Conservation (phyloP, 768 basidiomycete genomes). For the Lactifluus pinguis region DNA sequence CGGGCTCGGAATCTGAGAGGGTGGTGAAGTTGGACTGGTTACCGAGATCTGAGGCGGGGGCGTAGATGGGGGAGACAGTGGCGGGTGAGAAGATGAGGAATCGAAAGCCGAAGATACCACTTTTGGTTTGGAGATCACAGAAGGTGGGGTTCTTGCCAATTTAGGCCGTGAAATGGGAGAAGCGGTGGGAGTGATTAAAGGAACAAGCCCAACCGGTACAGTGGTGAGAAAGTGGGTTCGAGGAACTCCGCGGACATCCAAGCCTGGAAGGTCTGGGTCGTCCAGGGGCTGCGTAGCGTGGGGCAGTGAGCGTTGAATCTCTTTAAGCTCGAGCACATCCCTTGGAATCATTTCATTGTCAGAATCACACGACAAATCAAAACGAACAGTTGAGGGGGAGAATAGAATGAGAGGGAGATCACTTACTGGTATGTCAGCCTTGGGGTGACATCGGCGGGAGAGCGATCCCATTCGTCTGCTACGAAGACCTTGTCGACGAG, state of each 20-base stretch:
- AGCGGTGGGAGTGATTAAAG: constrained; percentile 2
- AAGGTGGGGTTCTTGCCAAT: not conserved
- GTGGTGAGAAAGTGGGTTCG: constrained; percentile 13
- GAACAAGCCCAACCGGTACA: constrained; percentile 19
- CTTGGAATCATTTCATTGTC: constrained; percentile 6
- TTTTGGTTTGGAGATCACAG: not conserved
- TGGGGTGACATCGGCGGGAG: constrained; percentile 54
- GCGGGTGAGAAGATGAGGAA: not conserved
- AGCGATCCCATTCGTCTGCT: constrained; percentile 77
- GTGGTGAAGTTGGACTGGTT: not conserved
- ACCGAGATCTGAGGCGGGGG: not conserved
- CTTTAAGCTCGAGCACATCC: constrained; percentile 20
- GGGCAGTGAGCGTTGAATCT: constrained; percentile 20
- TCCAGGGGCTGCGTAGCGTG: constrained; percentile 12
- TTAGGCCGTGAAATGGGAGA: not conserved
- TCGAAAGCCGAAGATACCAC: not conserved
- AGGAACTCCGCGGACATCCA: constrained; percentile 9
- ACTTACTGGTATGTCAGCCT: constrained; percentile 63
- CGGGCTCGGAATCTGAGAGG: not conserved
- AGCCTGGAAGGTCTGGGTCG: constrained; percentile 14
- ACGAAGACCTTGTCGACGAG: constrained; percentile 49
- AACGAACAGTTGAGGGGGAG: not conserved
- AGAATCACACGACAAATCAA: not conserved
- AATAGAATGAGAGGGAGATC: not conserved
- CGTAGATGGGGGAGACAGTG: constrained; percentile 13